Conservation (phyloP, 495 filamentous ascomycete species). For the Xylaria nigripes region DNA sequence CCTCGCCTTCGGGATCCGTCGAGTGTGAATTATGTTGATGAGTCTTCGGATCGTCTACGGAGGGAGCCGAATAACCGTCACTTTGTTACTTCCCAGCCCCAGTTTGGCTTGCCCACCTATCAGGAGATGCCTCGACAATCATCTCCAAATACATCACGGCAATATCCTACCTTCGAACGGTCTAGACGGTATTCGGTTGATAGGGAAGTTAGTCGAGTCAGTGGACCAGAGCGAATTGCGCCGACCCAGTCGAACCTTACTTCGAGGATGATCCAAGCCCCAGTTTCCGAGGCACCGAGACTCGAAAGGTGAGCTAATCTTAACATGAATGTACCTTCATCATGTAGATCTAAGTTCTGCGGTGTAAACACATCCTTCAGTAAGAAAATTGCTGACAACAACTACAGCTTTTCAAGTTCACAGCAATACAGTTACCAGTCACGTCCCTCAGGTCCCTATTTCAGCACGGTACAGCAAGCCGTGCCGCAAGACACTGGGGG, state of each 20-base stretch:
- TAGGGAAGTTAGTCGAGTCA: background rate
- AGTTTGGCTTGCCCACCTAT: constrained; percentile 1
- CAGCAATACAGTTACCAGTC: background rate
- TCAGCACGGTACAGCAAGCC: background rate
- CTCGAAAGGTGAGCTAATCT: constrained; percentile 6
- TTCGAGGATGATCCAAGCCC: background rate
- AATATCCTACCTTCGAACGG: constrained; percentile 1
- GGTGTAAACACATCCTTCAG: background rate
- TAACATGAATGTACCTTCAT: background rate
- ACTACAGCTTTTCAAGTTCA: background rate
- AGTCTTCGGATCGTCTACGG: constrained; percentile 6
- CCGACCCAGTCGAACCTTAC: background rate
- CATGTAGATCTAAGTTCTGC: background rate
- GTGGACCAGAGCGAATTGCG: background rate
- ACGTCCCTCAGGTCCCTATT: background rate
- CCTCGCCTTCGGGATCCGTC: constrained; percentile 8
- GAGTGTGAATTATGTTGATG: constrained; percentile 14
- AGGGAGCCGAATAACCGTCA: constrained; percentile 9
- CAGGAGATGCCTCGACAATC: constrained; percentile 1
- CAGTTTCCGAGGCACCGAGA: background rate
- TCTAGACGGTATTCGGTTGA: background rate
- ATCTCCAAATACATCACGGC: background rate
- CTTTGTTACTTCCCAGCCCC: background rate
- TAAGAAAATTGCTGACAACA: background rate
- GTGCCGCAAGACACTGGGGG: background rate